phyloP scores from a whole-genome alignment of 2,329 filamentous ascomycete genomes.

The Metarhizium brunneum region DNA sequence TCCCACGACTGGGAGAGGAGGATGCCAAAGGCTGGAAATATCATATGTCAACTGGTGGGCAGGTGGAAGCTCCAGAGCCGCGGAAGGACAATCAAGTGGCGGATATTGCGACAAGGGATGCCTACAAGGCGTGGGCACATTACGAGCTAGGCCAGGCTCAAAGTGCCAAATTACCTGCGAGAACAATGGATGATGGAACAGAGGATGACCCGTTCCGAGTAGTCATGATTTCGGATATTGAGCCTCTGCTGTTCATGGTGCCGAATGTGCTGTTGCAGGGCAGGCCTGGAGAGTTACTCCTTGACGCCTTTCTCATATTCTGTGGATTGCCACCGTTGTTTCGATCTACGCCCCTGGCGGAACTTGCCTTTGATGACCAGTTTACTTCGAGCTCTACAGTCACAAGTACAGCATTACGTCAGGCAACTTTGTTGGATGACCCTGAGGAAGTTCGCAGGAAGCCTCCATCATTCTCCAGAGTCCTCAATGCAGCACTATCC shows the following conservation, averaged over 20 bases:
- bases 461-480: slow-evolving; percentile 22
- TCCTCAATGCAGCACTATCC: slow-evolving; percentile 23
- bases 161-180: slow-evolving; percentile 53
- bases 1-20: slow-evolving; percentile 66
- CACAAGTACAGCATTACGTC: slow-evolving; percentile 1
- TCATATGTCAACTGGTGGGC: slow-evolving; percentile 30
- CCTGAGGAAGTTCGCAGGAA: slow-evolving; percentile 11
- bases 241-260: slow-evolving; percentile 48
- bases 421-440: not conserved
- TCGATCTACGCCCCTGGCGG: slow-evolving; percentile 17
- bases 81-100: slow-evolving; percentile 7
- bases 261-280: slow-evolving; percentile 25
- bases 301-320: slow-evolving; percentile 65
- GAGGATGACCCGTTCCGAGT: slow-evolving; percentile 79
- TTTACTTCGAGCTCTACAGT: slow-evolving; percentile 12
- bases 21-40: slow-evolving; percentile 60
- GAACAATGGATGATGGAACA: slow-evolving; percentile 62
- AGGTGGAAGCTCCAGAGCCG: slow-evolving; percentile 32
- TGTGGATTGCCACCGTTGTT: slow-evolving; percentile 49
- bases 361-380: slow-evolving; percentile 20
- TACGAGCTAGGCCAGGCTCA: slow-evolving; percentile 42
- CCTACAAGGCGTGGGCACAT: slow-evolving; percentile 41
- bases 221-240: slow-evolving; percentile 70
- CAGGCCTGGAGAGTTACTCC: slow-evolving; percentile 33
- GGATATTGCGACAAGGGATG: slow-evolving; percentile 26